Conservation (phyloP, 2,329 filamentous ascomycete species). For the Colletotrichum noveboracense region DNA sequence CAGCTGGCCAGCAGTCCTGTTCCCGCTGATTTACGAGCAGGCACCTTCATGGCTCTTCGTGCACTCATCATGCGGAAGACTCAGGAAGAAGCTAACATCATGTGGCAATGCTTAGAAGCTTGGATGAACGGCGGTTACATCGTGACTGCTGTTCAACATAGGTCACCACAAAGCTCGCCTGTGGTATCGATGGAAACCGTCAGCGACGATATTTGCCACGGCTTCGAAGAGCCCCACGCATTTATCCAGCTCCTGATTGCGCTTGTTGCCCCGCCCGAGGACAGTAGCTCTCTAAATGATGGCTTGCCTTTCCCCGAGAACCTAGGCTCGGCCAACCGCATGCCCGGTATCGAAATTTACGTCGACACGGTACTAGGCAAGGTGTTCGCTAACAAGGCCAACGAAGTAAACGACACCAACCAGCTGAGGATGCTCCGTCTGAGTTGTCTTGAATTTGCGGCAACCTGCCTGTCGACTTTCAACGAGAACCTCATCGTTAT, state of each 20-base stretch:
- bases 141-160: conserved; percentile 30
- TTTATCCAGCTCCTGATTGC: conserved; percentile 80
- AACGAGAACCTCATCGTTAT: conserved; percentile 93
- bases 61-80: conserved; percentile 79
- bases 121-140: conserved; percentile 73
- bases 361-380: conserved; percentile 88
- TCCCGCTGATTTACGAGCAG: conserved; percentile 78
- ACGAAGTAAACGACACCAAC: conserved; percentile 68
- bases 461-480: conserved; percentile 81
- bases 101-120: conserved; percentile 83
- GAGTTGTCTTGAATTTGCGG: conserved; percentile 83
- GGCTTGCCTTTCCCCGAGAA: conserved; percentile 85
- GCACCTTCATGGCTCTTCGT: conserved; percentile 79
- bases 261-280: conserved; percentile 70
- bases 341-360: conserved; percentile 87
- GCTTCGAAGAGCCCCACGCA: conserved; percentile 85
- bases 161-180: conserved; percentile 34
- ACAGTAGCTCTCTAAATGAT: conserved; percentile 70
- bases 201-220: conserved; percentile 75
- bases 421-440: conserved; percentile 78
- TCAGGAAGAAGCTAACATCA: conserved; percentile 66
- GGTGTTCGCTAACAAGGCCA: conserved; percentile 72
- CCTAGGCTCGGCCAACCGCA: conserved; percentile 76
- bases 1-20: conserved; percentile 80
- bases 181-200: conserved; percentile 65